Evolutionary conservation across 306 rosid genomes (phyloP), one percentile per base, ranked within the genome.

Genomic region (Bauhinia variegata): DNA sequence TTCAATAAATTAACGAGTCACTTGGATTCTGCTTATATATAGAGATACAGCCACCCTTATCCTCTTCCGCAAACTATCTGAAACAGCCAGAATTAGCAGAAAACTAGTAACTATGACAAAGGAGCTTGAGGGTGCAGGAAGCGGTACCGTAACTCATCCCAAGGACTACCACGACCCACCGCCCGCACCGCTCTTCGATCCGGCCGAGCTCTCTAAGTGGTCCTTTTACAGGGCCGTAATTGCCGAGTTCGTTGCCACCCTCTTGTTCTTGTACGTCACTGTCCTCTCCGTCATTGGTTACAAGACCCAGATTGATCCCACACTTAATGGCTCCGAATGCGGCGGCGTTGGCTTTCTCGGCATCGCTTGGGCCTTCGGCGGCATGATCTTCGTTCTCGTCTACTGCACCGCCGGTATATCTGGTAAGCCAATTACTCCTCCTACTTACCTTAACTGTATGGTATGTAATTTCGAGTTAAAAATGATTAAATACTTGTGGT

Each of bases 161-260:
- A 86, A 69, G 75, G 96, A 92, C 86, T 89, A 92, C 84, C 78
- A 72, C 0, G 96, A 91, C 65, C 95, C 89, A 3, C 97, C 92
- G 1, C 92, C 0, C 84, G 80, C 87, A 0, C 91, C 87, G 0
- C 49, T 91, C 34, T 34, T 87, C 33, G 96, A 91, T 74, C 7
- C 85, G 6, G 36, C 36, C 1, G 97, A 92, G 72, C 71, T 91
- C 7, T 8, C 11, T 41, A 56, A 72, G 34, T 89, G 97, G 97
- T 92, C 97, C n/a, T 92, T 89, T 14, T 83, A 89, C 73, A 75
- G 97, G 19, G 95, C 96, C 28, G 61, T 87, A 55, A 89, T 91
- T 1, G 97, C 97, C 5, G 96, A 91, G 84, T 91, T 91, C 67
- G 75, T 89, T 10, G 97, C 97, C 65, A 89, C 97, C 1, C 90